Conservation (phyloP, 352 stramenopile genomes). For the Pythium volutum region DNA sequence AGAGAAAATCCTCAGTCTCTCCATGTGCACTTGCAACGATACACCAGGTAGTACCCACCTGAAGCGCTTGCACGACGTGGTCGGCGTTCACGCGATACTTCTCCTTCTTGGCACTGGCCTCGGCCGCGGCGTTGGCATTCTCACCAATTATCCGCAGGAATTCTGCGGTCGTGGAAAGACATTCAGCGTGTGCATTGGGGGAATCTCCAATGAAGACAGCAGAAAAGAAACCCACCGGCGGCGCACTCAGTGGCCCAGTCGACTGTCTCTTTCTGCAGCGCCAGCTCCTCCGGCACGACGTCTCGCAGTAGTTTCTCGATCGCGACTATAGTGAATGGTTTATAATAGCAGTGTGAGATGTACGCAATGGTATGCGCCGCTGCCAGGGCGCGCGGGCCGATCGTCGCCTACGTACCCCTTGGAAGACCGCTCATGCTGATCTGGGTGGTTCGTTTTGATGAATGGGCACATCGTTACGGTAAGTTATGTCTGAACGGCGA, state of each 20-base stretch:
- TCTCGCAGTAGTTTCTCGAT: conserved; percentile 55
- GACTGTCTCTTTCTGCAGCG: conserved; percentile 60
- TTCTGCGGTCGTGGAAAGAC: conserved; percentile 27
- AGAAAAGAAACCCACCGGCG: conserved; percentile 24
- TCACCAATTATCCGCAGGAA: conserved; percentile 47
- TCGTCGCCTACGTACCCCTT: conserved; percentile 3
- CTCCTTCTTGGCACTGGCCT: conserved; percentile 47
- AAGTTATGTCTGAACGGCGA: too few species aligned
- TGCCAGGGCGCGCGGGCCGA: neutral
- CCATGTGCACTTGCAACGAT: neutral
- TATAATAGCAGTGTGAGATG: too few species aligned
- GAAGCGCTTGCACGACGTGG: conserved; percentile 50
- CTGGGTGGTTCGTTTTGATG: too few species aligned
- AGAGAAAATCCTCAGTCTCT: neutral
- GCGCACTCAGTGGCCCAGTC: conserved; percentile 66
- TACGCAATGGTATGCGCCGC: neutral
- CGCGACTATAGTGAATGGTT: conserved; percentile 5
- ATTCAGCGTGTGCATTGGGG: neutral
- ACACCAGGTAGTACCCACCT: conserved; percentile 29
- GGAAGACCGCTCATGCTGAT: neutral
- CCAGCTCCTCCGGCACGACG: conserved; percentile 46
- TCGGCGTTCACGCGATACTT: conserved; percentile 69
- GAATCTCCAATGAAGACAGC: too few species aligned
- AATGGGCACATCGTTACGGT: too few species aligned
- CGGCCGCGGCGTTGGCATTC: conserved; percentile 50